Evolutionary conservation across 208 protist genomes (phyloP).

Genomic region (Trypanosoma platydactyli): DNA sequence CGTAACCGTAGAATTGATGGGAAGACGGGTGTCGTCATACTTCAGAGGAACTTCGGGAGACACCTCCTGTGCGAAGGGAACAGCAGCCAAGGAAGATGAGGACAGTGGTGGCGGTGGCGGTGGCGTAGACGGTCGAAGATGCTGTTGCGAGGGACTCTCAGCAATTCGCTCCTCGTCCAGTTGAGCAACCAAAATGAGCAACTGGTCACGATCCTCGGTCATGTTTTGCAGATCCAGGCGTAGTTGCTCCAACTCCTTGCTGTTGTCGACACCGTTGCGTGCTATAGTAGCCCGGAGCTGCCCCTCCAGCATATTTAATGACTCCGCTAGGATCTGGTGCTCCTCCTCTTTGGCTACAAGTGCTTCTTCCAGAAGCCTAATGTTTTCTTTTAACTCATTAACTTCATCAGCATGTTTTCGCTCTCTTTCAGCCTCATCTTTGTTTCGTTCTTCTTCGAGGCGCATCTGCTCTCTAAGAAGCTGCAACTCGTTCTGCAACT

Average conservation of each 20-base stretch:
- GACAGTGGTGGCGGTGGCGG: background rate
- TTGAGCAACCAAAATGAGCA: slow-evolving; percentile 62
- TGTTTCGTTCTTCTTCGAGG: background rate
- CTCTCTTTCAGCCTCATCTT: background rate
- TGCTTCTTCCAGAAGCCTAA: slow-evolving; percentile 62
- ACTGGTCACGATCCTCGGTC: slow-evolving; percentile 44
- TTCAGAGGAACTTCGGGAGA: background rate
- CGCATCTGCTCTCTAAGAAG: background rate
- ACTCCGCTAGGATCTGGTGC: slow-evolving; percentile 53
- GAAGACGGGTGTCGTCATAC: background rate
- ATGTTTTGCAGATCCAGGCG: slow-evolving; percentile 22
- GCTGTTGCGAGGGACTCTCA: slow-evolving; percentile 9
- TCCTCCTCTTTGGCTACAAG: slow-evolving; percentile 68
- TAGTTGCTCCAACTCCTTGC: slow-evolving; percentile 5
- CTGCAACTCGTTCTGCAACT: slow-evolving; percentile 15
- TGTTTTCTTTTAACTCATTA: slow-evolving; percentile 41
- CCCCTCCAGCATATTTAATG: slow-evolving; percentile 67
- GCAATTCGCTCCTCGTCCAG: slow-evolving; percentile 41
- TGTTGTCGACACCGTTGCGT: slow-evolving; percentile 9
- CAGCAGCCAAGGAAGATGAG: background rate
- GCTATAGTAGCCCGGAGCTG: slow-evolving; percentile 37
- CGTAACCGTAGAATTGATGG: background rate
- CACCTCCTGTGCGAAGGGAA: background rate
- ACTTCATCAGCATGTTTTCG: slow-evolving; percentile 9
- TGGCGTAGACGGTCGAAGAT: background rate